Conservation (phyloP, 768 basidiomycete genomes). For the Rossbeevera mucosa region DNA sequence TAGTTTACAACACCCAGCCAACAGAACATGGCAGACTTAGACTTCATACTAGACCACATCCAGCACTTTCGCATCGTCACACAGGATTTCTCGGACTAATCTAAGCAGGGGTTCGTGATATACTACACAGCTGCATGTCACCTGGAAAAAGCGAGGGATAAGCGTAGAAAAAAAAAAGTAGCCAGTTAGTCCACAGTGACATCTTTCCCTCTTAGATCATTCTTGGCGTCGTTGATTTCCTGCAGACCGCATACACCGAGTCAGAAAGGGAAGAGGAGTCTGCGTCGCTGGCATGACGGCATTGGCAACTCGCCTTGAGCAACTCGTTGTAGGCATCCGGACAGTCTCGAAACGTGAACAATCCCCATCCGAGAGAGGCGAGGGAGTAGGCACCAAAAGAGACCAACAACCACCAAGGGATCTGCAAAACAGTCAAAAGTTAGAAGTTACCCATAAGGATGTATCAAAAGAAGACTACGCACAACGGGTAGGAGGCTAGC, state of each 20-base stretch:
- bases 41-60: background rate
- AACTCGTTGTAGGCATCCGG: conserved; percentile 75
- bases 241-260: conserved; percentile 18
- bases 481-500: conserved; percentile 16
- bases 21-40: background rate
- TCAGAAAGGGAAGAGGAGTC: background rate
- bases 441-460: too few species aligned
- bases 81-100: background rate
- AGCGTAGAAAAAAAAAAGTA: background rate
- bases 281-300: background rate
- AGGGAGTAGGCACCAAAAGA: conserved; percentile 77
- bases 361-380: conserved; percentile 70
- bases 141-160: background rate
- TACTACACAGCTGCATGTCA: background rate
- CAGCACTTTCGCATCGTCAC: background rate
- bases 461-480: conserved; percentile 2
- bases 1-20: background rate
- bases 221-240: conserved; percentile 59
- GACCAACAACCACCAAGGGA: conserved; percentile 82
- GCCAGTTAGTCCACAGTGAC: conserved; percentile 51
- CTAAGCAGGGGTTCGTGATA: background rate
- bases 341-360: conserved; percentile 71
- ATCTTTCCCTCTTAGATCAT: conserved; percentile 54
- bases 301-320: conserved; percentile 39
- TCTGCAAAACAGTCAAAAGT: conserved; percentile 32